Base-by-base conservation (phyloP, 2,329 filamentous ascomycete genomes). In the Colletotrichum chrysophilum region DNA sequence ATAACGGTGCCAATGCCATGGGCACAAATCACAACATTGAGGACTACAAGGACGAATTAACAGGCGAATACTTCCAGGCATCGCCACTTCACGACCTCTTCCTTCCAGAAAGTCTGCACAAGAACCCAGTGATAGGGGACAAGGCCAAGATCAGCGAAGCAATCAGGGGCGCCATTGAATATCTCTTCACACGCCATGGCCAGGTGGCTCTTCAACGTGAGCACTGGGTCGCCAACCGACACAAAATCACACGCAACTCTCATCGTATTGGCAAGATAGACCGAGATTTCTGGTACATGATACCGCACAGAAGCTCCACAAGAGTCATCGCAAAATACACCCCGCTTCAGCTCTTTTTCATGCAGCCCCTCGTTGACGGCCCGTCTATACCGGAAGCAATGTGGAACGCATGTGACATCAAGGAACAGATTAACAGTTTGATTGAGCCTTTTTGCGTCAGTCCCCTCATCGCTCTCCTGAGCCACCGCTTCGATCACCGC, bases 71-170 rank as follows among this genome's bases (percentile, higher is more conserved):
- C 61, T 62, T 9, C 30, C 56, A 28, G 55, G 34, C 26, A 3
- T 66, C 73, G 18, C 69, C 73, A n/a, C 55, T 72, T 30, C 73
- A 75, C 32, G 62, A 71, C 14, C 34, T 72, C n/a, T 72, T 72
- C 55, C 62, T 72, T 18, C 62, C 69, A 3, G 69, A 58, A 14
- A 24, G 71, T 7, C 36, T 61, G 7, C 7, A 16, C 12, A 5
- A 28, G 7, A 55, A 32, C 9, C 71, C 36, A 3, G 4, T 30
- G 7, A n/a, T 14, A 16, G 21, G 28, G 13, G 18, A 61, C 5
- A 66, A 32, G 5, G n/a, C 16, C 7, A 36, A 13, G 12, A 32
- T 69, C 21, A 60, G 65, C 14, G 18, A 24, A 21, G 18, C 30
- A 14, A 38, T 69, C 7, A 16, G 14, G 3, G 26, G 60, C 28